These are phyloP conservation scores for Trichoderma atroviride DNA, from an alignment of 2,329 filamentous ascomycete species.

Conservation along the genomic window DNA sequence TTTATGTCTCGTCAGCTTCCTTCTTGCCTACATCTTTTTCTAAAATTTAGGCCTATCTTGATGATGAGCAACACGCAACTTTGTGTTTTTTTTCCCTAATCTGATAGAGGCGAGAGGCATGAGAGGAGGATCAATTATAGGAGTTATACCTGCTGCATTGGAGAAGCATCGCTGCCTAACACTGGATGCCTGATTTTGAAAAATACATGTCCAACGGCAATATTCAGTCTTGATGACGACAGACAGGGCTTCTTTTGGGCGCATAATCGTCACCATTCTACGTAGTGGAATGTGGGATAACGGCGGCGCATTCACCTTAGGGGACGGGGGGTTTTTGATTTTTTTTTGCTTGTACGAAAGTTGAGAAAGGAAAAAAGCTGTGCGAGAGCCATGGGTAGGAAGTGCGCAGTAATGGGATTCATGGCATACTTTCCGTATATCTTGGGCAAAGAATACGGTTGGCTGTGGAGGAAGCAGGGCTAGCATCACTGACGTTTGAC, in stretches of 20 bases:
- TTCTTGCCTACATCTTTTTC: constrained; percentile 96
- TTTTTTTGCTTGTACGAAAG: constrained; percentile 15
- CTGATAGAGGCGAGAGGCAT: neutral
- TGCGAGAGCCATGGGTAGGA: neutral
- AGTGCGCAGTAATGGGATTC: neutral
- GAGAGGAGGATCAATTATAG: neutral
- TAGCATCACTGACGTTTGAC: neutral
- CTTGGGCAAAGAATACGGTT: neutral
- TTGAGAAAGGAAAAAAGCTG: neutral
- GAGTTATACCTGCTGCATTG: neutral
- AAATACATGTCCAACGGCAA: neutral
- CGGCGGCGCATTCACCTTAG: constrained; percentile 20
- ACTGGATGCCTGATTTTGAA: neutral
- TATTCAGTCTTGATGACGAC: neutral
- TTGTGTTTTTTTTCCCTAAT: neutral
- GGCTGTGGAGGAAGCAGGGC: constrained; percentile 13
- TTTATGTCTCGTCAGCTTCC: constrained; percentile 85
- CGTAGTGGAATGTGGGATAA: constrained; percentile 20
- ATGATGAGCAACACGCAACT: neutral
- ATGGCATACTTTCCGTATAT: neutral
- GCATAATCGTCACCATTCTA: constrained; percentile 4
- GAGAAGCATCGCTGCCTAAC: constrained; percentile 26
- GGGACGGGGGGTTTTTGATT: neutral
- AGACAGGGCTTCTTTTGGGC: neutral
- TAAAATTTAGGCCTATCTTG: constrained; percentile 52